These are phyloP conservation scores for Scalesia atractyloides DNA, from an alignment of 129 eudicot genomes.

Conservation along the genomic window DNA sequence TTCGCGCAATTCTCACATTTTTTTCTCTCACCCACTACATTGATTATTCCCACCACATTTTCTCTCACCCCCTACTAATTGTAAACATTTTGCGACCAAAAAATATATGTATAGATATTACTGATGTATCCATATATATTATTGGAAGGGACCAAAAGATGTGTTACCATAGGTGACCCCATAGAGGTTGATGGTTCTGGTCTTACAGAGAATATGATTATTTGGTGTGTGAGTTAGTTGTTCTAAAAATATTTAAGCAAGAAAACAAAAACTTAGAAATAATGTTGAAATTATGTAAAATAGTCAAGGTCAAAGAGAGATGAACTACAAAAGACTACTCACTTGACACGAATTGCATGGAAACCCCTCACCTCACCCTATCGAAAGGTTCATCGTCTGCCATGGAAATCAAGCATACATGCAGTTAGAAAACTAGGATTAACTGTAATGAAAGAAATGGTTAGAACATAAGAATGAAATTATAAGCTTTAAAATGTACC, in stretches of 20 bases:
- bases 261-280: not conserved
- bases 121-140: not conserved
- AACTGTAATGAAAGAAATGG: not conserved
- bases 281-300: constrained; percentile 11
- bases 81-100: too few relatives aligned
- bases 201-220: too few relatives aligned
- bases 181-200: too few relatives aligned
- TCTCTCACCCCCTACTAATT: too few relatives aligned
- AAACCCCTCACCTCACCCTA: constrained; percentile 42
- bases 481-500: constrained; percentile 7
- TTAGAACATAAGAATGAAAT: not conserved
- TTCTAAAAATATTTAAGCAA: not conserved
- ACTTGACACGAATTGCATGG: constrained; percentile 41
- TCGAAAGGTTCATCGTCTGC: constrained; percentile 12
- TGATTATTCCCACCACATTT: too few relatives aligned
- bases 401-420: not conserved
- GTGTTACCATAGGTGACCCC: not conserved
- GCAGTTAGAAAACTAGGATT: not conserved
- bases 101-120: not conserved
- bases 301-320: constrained; percentile 48
- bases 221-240: too few relatives aligned
- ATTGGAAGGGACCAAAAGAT: not conserved
- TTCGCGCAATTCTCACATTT: too few relatives aligned
- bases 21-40: too few relatives aligned
- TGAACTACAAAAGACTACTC: constrained; percentile 43